Evolutionary conservation across 2,329 filamentous ascomycete genomes (phyloP).

Genomic region (Pezicula neosporulosa): DNA sequence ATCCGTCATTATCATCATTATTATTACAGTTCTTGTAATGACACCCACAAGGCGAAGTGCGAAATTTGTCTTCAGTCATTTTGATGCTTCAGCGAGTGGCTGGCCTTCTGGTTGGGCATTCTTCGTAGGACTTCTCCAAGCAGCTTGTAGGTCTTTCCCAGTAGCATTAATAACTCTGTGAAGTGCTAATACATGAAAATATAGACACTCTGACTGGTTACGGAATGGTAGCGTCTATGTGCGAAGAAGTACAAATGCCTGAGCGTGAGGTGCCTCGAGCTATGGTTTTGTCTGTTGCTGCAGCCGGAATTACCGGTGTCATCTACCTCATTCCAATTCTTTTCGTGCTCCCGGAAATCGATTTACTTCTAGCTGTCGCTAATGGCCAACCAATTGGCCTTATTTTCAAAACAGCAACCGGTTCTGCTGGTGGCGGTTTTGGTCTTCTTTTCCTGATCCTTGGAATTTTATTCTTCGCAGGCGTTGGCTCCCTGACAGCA

Average conservation of each 20-base stretch:
- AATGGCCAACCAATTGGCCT: slow-evolving; percentile 74
- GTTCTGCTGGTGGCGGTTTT: slow-evolving; percentile 60
- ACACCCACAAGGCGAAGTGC: slow-evolving; percentile 52
- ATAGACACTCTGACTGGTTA: slow-evolving; percentile 61
- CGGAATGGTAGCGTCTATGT: slow-evolving; percentile 70
- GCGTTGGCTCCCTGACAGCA: slow-evolving; percentile 71
- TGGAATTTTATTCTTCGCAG: slow-evolving; percentile 74
- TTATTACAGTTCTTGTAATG: slow-evolving; percentile 56
- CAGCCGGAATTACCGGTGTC: slow-evolving; percentile 62
- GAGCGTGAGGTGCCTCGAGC: slow-evolving; percentile 67
- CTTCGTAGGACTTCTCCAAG: slow-evolving; percentile 68
- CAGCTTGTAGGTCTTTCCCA: slow-evolving; percentile 28
- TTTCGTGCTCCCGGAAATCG: slow-evolving; percentile 69
- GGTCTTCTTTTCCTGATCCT: slow-evolving; percentile 73
- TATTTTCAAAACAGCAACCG: slow-evolving; percentile 70
- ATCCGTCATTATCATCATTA: slow-evolving; percentile 66
- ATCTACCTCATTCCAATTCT: slow-evolving; percentile 71
- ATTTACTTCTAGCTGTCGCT: slow-evolving; percentile 58
- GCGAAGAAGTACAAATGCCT: slow-evolving; percentile 68
- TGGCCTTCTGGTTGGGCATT: slow-evolving; percentile 71
- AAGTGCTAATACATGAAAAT: slow-evolving; percentile 4
- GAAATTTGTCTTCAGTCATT: slow-evolving; percentile 66
- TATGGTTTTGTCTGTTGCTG: slow-evolving; percentile 66
- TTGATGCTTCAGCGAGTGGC: slow-evolving; percentile 61
- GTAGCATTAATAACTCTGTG: background rate